phyloP scores from a whole-genome alignment of 2,329 filamentous ascomycete species.

The Penicillium sp. region DNA sequence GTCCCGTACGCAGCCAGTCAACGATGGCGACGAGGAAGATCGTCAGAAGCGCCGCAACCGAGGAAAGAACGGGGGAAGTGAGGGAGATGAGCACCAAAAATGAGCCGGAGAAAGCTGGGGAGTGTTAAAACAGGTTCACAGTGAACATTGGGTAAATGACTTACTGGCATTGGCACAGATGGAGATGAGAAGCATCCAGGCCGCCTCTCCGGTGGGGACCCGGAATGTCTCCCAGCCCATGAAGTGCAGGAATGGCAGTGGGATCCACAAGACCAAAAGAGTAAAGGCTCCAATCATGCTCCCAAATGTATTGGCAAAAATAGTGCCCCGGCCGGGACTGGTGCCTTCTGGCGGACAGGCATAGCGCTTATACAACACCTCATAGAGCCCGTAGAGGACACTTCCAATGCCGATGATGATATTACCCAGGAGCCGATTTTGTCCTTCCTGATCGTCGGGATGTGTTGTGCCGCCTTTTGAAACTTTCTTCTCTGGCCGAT shows the following conservation, averaged over 20 bases:
- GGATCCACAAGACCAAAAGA: constrained; percentile 83
- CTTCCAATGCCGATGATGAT: constrained; percentile 87
- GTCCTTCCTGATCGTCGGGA: constrained; percentile 54
- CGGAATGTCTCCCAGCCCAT: constrained; percentile 78
- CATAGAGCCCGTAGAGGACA: constrained; percentile 92
- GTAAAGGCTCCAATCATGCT: constrained; percentile 85
- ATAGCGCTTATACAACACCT: constrained; percentile 90
- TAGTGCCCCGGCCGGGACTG: constrained; percentile 79
- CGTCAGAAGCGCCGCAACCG: constrained; percentile 86
- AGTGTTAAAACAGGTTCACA: constrained; percentile 4
- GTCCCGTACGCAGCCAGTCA: constrained; percentile 81
- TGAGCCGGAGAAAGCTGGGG: constrained; percentile 73
- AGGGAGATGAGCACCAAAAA: constrained; percentile 91
- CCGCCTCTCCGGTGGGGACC: constrained; percentile 72
- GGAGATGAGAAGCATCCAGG: constrained; percentile 74
- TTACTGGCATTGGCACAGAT: constrained; percentile 79
- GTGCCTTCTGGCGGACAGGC: constrained; percentile 91
- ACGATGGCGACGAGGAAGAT: constrained; percentile 95
- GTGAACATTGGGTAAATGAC: constrained; percentile 26
- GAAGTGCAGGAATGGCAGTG: constrained; percentile 77
- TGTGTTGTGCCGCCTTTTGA: constrained; percentile 34
- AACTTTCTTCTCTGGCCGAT: constrained; percentile 57
- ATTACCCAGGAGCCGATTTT: constrained; percentile 76
- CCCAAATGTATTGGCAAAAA: constrained; percentile 92
- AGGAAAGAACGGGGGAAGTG: constrained; percentile 87